Percentiles rank a stretch among this genome's conserved stretches.
phyloP scores from a whole-genome alignment of 768 basidiomycete species.

The Lentinula sp. region DNA sequence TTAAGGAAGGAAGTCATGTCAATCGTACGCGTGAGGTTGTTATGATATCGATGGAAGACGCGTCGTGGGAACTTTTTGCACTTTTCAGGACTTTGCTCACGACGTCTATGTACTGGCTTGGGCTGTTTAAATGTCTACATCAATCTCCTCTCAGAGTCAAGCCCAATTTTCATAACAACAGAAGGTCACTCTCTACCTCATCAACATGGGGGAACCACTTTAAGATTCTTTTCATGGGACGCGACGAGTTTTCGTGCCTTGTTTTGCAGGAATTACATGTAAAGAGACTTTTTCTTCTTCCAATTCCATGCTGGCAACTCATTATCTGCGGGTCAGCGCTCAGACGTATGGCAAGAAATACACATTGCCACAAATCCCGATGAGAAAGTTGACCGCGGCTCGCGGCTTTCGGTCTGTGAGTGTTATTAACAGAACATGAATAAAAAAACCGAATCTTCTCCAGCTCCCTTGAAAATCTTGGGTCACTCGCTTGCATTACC shows the following conservation, averaged over 20 bases:
- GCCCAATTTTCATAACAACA: background rate
- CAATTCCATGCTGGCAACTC: conserved; percentile 7
- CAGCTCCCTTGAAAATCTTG: conserved; percentile 68
- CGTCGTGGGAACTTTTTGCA: background rate
- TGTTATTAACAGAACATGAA: background rate
- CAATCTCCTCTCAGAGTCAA: background rate
- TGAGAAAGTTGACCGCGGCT: conserved; percentile 54
- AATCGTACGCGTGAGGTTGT: too few species aligned
- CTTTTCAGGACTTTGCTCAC: background rate
- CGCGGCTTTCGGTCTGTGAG: conserved; percentile 52
- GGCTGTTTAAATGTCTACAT: background rate
- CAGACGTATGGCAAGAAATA: conserved; percentile 76
- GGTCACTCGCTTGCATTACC: conserved; percentile 49
- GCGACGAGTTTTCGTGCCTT: conserved; percentile 80
- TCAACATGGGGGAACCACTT: conserved; percentile 30
- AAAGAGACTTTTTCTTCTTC: conserved; percentile 33
- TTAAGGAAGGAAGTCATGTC: background rate
- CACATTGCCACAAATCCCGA: conserved; percentile 71
- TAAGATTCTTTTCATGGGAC: conserved; percentile 83
- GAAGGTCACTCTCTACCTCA: background rate
- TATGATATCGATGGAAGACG: background rate
- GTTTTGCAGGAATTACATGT: conserved; percentile 54
- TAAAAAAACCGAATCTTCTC: conserved; percentile 6
- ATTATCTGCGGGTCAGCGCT: background rate
- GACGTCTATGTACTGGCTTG: background rate